Base-by-base conservation (phyloP, 768 basidiomycete genomes). In the Kwoniella mangroviensis region DNA sequence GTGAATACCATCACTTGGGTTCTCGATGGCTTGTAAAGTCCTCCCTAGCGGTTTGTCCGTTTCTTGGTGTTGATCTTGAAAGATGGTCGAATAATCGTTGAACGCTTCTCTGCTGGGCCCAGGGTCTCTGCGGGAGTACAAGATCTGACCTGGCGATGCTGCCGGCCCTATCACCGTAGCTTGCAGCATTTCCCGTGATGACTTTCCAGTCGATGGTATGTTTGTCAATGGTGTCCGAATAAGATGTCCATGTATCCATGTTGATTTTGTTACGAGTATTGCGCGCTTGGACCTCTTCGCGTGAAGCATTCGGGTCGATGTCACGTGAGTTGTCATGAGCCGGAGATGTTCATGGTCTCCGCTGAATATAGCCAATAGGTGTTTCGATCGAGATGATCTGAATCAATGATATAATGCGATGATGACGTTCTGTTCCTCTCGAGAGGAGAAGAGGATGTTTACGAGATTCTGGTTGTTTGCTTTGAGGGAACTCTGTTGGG, bases 111-210 rank as follows among this genome's bases (percentile, higher is more conserved):
- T 56, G 56, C 52, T 63, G 7, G 67, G 65, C 21, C 68, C 69
- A 13, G 72, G 66, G 49, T 69, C 34, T 21, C 61, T 21, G 19
- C 60, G 49, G 22, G 49, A 3, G 61, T 66, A 57, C 13, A 70
- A 41, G 19, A 65, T 42, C 45, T 61, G 53, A 22, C 73, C 73
- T 40, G 70, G 69, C 3, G 70, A 59, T 10, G 58, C n/a, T 4
- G 73, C 65, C 10, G 68, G 55, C 1, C 73, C 73, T 9, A 70
- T 13, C 3, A 65, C 11, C 6, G 52, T 22, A 22, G 58, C 69
- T 26, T 49, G 26, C 57, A 74, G 71, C 67, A 68, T 70, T 19
- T 59, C 19, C 13, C 24, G 19, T 15, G 40, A n/a, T 51, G 21
- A n/a, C n/a, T 51, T 42, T n/a, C 43, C 22, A 34, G 34, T 19